Evolutionary conservation across 2,329 filamentous ascomycete species (phyloP).

Genomic region (Pyrenophora teres): DNA sequence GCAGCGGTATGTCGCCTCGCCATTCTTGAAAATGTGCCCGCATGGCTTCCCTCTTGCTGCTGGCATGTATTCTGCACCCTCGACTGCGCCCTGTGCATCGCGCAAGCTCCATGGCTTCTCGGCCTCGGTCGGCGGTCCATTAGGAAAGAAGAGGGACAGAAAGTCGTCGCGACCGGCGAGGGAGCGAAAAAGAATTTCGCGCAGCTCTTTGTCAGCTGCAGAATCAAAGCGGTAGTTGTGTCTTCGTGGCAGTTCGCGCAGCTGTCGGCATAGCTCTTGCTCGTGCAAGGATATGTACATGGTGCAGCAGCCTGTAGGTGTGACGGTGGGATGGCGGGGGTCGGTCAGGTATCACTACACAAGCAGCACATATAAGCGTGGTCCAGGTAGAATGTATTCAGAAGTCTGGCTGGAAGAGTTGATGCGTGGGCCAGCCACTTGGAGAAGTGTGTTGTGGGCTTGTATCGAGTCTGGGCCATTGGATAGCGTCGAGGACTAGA

Average conservation of each 20-base stretch:
- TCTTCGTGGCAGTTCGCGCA: slow-evolving; percentile 75
- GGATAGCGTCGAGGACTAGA: slow-evolving; percentile 14
- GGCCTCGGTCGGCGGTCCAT: slow-evolving; percentile 64
- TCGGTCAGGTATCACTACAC: not conserved
- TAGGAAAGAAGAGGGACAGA: slow-evolving; percentile 79
- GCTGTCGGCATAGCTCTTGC: slow-evolving; percentile 79
- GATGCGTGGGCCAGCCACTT: slow-evolving; percentile 26
- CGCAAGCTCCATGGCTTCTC: slow-evolving; percentile 73
- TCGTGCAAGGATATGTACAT: slow-evolving; percentile 63
- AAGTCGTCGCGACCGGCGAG: slow-evolving; percentile 78
- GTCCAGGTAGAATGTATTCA: not conserved
- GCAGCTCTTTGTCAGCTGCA: slow-evolving; percentile 71
- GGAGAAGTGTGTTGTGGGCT: slow-evolving; percentile 2
- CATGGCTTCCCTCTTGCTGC: slow-evolving; percentile 90
- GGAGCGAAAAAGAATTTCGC: slow-evolving; percentile 83
- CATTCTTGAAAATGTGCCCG: slow-evolving; percentile 94
- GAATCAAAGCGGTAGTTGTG: slow-evolving; percentile 77
- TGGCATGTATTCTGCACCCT: slow-evolving; percentile 93
- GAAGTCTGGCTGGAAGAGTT: slow-evolving; percentile 2
- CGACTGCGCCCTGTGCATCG: slow-evolving; percentile 86
- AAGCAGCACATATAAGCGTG: not conserved
- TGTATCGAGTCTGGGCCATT: not conserved
- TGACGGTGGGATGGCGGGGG: slow-evolving; percentile 18
- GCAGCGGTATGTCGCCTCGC: slow-evolving; percentile 92
- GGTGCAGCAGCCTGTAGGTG: slow-evolving; percentile 26